Evolutionary conservation across 2,329 filamentous ascomycete genomes (phyloP).

Genomic region (Neophaeococcomyces aloes): DNA sequence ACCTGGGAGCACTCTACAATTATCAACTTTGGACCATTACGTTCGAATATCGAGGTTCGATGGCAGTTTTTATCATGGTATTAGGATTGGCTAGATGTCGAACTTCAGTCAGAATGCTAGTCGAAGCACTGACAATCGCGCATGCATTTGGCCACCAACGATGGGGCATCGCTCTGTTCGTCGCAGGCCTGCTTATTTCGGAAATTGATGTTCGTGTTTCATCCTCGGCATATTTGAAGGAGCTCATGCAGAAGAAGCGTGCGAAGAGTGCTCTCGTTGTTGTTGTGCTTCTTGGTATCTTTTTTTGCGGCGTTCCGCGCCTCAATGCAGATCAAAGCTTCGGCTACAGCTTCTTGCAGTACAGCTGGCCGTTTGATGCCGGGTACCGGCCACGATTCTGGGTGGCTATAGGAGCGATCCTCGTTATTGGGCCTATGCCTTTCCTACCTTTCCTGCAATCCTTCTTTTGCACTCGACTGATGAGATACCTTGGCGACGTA

Average conservation of each 20-base stretch:
- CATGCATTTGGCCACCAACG: constrained; percentile 5
- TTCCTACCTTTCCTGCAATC: constrained; percentile 15
- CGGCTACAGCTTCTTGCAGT: constrained; percentile 2
- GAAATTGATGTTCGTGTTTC: constrained; percentile 29
- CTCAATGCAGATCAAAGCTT: background rate
- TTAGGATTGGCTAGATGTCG: constrained; percentile 3
- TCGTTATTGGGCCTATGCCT: constrained; percentile 1
- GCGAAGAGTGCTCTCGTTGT: background rate
- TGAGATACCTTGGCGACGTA: constrained; percentile 25
- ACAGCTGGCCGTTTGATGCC: background rate
- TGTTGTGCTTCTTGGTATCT: background rate
- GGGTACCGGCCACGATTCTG: constrained; percentile 6
- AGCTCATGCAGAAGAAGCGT: background rate
- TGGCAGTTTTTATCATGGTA: constrained; percentile 30
- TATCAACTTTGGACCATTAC: constrained; percentile 40
- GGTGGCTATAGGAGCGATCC: constrained; percentile 4
- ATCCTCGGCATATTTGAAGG: background rate
- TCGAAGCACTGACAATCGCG: background rate
- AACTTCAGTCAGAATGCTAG: constrained; percentile 7
- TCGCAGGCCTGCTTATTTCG: constrained; percentile 33
- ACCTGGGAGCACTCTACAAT: constrained; percentile 25
- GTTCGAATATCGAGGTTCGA: constrained; percentile 36
- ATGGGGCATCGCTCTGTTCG: constrained; percentile 33
- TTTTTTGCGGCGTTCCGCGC: background rate
- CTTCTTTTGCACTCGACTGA: constrained; percentile 15